Evolutionary conservation across 2,329 filamentous ascomycete species (phyloP), one percentile per base, ranked within the genome.

Genomic region (Arthrobotrys megalospora): DNA sequence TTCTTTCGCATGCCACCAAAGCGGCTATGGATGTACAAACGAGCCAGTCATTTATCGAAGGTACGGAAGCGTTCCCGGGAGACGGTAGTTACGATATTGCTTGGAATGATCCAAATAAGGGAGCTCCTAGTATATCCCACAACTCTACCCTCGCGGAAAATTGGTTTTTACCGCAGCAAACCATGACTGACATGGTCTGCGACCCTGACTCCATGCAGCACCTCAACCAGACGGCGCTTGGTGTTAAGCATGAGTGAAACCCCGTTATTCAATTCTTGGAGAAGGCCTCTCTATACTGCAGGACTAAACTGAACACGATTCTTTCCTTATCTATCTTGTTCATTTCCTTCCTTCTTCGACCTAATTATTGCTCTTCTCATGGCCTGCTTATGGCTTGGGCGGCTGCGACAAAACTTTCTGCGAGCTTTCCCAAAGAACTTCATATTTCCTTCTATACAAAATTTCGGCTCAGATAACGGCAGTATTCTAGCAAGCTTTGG

Each of bases 101-200:
- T 36, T 78, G 75, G 75, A 68, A 45, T 34, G 67, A 60, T 7
- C 62, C 41, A 16, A 68, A 55, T 16, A 78, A 68, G 19, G 66
- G 52, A 14, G 11, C 52, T 34, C 12, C 73, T 8, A 16, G 34
- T 11, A 38, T 78, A 2, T 16, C 75, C 4, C 75, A 78, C 36
- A 63, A 16, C 34, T 36, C 67, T 2, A 19, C 62, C 6, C 47
- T 78, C 14, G 52, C 62, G 6, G 75, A 78, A 55, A 78, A 67
- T 58, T 78, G 75, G 75, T 78, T 72, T 38, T 52, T 78, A 45
- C 75, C 75, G 12, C 75, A 78, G 34, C 75, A 78, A 28, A 7
- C 38, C 19, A 32, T 64, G 28, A 24, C 48, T 3, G 67, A 78
- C 34, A 67, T 72, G 62, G 62, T 78, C n/a, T 78, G 63, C 38